Evolutionary conservation across 2,329 filamentous ascomycete genomes (phyloP).

Genomic region (Aspergillus nomiae): DNA sequence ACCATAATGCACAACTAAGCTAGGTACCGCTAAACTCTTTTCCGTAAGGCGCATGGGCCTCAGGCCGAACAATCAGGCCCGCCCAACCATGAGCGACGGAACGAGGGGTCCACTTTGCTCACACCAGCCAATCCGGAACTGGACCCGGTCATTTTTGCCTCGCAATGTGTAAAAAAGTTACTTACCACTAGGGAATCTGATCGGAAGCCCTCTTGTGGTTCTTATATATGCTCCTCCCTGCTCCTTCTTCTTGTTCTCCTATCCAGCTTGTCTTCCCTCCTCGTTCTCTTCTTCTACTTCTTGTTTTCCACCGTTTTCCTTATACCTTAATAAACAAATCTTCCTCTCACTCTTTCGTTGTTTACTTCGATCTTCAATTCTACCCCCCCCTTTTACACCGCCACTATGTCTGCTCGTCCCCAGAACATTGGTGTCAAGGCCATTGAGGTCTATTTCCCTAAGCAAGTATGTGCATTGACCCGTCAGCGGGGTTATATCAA

Average conservation of each 20-base stretch:
- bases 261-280: conserved; percentile 9
- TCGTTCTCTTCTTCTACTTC: conserved; percentile 10
- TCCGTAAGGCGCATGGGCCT: background rate
- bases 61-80: conserved; percentile 6
- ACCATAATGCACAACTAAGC: conserved; percentile 9
- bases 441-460: conserved; percentile 87
- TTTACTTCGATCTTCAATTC: conserved; percentile 11
- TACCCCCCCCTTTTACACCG: conserved; percentile 19
- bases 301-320: conserved; percentile 6
- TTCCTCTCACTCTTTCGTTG: conserved; percentile 9
- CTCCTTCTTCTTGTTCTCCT: conserved; percentile 14
- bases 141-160: conserved; percentile 6
- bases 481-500: background rate
- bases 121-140: conserved; percentile 1
- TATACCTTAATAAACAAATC: conserved; percentile 3
- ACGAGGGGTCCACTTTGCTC: background rate
- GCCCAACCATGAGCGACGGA: background rate
- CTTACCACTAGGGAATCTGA: conserved; percentile 11
- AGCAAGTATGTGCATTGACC: conserved; percentile 64
- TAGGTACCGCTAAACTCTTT: background rate
- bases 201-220: conserved; percentile 6
- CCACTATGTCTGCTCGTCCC: conserved; percentile 71
- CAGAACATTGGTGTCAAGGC: conserved; percentile 91
- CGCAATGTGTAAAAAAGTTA: conserved; percentile 5
- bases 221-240: conserved; percentile 18